Percentiles rank a stretch among this genome's conserved stretches.
Evolutionary conservation across 495 filamentous ascomycete species (phyloP).

Genomic region (Mycothermus thermophilus): DNA sequence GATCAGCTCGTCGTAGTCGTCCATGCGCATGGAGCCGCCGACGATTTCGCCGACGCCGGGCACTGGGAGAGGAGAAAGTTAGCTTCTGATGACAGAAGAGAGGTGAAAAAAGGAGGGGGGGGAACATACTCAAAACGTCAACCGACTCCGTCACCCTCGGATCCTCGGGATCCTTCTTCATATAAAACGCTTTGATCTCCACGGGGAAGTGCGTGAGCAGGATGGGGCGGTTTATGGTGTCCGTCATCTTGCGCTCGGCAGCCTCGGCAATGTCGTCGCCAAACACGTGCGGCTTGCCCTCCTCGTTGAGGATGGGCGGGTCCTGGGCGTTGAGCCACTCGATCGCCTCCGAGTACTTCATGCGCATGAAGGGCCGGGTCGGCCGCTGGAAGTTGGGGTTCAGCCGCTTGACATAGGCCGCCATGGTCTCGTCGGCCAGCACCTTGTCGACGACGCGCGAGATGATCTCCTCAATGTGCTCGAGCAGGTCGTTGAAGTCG

Average conservation of each 20-base stretch:
- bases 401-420: conserved; percentile 58
- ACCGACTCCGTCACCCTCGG: conserved; percentile 89
- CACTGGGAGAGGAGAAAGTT: conserved; percentile 1
- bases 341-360: conserved; percentile 92
- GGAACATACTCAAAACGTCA: conserved; percentile 53
- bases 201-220: conserved; percentile 95
- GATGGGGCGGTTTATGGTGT: conserved; percentile 86
- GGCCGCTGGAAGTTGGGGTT: conserved; percentile 82
- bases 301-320: conserved; percentile 70
- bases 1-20: conserved; percentile 83
- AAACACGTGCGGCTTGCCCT: conserved; percentile 76
- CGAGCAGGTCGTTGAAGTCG: conserved; percentile 80
- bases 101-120: background rate
- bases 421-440: conserved; percentile 56
- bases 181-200: conserved; percentile 99
- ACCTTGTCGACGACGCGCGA: conserved; percentile 69
- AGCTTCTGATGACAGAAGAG: background rate
- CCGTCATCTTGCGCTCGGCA: conserved; percentile 92
- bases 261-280: conserved; percentile 98
- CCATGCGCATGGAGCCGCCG: conserved; percentile 92
- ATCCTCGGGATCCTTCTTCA: conserved; percentile 81
- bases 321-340: conserved; percentile 80
- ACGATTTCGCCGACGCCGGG: conserved; percentile 89
- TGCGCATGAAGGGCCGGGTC: conserved; percentile 76
- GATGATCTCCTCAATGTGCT: conserved; percentile 79